Conservation (phyloP, 495 filamentous ascomycete genomes). For the Penicillium antarcticum region DNA sequence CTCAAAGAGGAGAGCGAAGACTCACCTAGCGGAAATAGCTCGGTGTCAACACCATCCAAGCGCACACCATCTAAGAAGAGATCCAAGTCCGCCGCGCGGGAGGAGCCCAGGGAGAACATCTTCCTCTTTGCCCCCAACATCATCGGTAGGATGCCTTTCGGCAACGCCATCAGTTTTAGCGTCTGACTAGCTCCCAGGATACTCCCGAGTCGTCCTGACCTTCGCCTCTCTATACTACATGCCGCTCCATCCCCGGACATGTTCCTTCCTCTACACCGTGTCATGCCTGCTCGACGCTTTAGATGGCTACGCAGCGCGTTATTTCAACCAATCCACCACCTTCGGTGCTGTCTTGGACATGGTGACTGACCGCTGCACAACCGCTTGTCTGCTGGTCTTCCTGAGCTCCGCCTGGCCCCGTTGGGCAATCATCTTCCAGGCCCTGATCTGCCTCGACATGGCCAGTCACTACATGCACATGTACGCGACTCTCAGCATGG, state of each 20-base stretch:
- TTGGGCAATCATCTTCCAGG: slow-evolving; percentile 91
- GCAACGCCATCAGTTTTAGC: neutral
- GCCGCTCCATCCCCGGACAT: slow-evolving; percentile 93
- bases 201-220: slow-evolving; percentile 82
- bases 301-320: slow-evolving; percentile 86
- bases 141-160: slow-evolving; percentile 61
- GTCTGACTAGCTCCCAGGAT: slow-evolving; percentile 56
- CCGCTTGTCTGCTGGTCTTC: slow-evolving; percentile 89
- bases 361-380: slow-evolving; percentile 95
- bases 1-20: slow-evolving; percentile 35
- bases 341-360: slow-evolving; percentile 97
- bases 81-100: slow-evolving; percentile 15
- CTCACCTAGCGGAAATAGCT: slow-evolving; percentile 29
- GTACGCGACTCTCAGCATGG: slow-evolving; percentile 85
- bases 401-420: slow-evolving; percentile 86
- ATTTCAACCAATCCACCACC: slow-evolving; percentile 83
- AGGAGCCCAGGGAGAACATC: slow-evolving; percentile 71
- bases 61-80: slow-evolving; percentile 25
- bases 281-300: slow-evolving; percentile 93
- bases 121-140: slow-evolving; percentile 95
- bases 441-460: slow-evolving; percentile 84
- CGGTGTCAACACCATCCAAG: slow-evolving; percentile 23
- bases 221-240: slow-evolving; percentile 96
- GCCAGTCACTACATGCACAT: slow-evolving; percentile 99
- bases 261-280: slow-evolving; percentile 83